Conservation (phyloP, 163 green algal genomes). For the Volvox carteri region DNA sequence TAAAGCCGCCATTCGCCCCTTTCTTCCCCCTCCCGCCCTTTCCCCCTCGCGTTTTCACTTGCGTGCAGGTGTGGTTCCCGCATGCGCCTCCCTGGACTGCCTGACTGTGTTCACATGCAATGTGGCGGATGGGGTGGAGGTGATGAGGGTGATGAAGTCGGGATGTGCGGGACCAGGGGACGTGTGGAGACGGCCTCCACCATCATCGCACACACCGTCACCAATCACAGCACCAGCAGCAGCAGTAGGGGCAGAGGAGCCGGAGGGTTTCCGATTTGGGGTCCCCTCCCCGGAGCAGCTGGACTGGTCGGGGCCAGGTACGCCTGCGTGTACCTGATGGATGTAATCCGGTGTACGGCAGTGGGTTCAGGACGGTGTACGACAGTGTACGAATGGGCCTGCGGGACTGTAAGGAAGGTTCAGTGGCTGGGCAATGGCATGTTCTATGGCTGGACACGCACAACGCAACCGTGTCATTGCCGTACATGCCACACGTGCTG, state of each 20-base stretch:
- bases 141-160: conserved; percentile 63
- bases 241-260: too few relatives aligned
- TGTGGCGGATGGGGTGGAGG: conserved; percentile 72
- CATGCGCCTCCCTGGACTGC: conserved; percentile 86
- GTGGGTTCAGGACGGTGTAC: too few relatives aligned
- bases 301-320: conserved; percentile 77
- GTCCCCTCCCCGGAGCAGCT: conserved; percentile 70
- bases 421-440: too few relatives aligned
- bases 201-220: not conserved
- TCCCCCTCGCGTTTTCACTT: not conserved
- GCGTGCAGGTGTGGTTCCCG: conserved; percentile 83
- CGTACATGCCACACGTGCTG: too few relatives aligned
- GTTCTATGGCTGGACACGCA: too few relatives aligned
- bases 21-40: too few relatives aligned
- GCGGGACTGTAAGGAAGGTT: too few relatives aligned
- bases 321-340: conserved; percentile 43
- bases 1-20: too few relatives aligned
- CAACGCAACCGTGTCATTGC: too few relatives aligned
- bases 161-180: conserved; percentile 45
- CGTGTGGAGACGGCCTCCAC: conserved; percentile 50
- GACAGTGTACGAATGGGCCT: too few relatives aligned
- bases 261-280: conserved; percentile 77
- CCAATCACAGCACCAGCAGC: conserved; percentile 13
- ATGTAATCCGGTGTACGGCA: too few relatives aligned
- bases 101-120: conserved; percentile 81